A percentile compares a stretch with the other conserved stretches of the same genome.
These are phyloP conservation scores for Parachaetomium inaequale DNA, from an alignment of 495 filamentous ascomycete genomes.

Conservation along the genomic window DNA sequence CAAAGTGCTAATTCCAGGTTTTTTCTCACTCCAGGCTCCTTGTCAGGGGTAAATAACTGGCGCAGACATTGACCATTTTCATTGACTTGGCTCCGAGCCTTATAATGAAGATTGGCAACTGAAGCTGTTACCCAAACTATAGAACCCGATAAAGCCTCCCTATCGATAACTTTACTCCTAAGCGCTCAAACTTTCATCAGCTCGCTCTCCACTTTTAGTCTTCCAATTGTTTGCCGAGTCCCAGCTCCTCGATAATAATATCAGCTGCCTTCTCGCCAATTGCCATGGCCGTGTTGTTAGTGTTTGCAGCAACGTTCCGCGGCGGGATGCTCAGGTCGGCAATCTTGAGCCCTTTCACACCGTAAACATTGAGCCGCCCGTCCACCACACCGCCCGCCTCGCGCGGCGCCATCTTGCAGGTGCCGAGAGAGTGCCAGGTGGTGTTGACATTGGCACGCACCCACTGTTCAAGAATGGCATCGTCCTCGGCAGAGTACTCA, in stretches of 20 bases:
- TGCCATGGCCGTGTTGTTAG: conserved; percentile 56
- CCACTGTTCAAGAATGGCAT: conserved; percentile 30
- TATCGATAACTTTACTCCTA: no score
- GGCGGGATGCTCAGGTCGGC: conserved; percentile 48
- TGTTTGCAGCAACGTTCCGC: conserved; percentile 59
- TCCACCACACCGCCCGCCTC: conserved; percentile 24
- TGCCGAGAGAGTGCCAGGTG: conserved; percentile 32
- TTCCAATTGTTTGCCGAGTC: no score
- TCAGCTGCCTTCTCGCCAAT: conserved; percentile 60
- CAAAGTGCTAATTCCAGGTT: no score
- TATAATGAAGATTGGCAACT: no score
- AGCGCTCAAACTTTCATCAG: no score
- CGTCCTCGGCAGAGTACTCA: conserved; percentile 46
- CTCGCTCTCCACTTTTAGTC: no score
- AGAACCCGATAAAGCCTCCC: no score
- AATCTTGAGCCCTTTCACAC: conserved; percentile 23
- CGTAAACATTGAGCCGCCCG: conserved; percentile 23
- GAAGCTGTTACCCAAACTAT: no score
- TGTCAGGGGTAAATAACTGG: no score
- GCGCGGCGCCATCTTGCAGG: conserved; percentile 26
- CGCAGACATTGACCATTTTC: no score
- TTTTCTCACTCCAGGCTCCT: no score
- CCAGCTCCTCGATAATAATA: conserved; percentile 51
- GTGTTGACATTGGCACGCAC: conserved; percentile 19
- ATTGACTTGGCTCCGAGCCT: no score